A percentile compares a stretch with the other conserved stretches of the same genome.
Conservation (phyloP, 371 early-diverging fungal genomes). For the Circinella umbellata region DNA sequence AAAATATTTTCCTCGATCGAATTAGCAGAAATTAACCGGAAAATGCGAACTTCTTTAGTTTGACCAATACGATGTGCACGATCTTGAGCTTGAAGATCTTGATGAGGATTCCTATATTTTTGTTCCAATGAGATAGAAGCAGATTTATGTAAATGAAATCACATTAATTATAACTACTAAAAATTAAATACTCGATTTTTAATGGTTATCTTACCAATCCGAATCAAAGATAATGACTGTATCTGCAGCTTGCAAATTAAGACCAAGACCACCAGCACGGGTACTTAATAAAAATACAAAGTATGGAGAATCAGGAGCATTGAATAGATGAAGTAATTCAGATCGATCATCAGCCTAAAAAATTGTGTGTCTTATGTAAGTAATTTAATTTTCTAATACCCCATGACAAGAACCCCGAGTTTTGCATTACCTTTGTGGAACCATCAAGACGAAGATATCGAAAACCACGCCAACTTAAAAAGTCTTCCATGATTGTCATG, state of each 20-base stretch:
- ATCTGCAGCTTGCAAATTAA: constrained; percentile 99
- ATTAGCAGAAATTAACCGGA: constrained; percentile 94
- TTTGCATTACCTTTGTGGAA: constrained; percentile 66
- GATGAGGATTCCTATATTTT: constrained; percentile 88
- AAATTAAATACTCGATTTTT: too few relatives aligned
- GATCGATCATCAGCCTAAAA: constrained; percentile 83
- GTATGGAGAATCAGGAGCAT: constrained; percentile 81
- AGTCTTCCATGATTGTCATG: constrained; percentile 98
- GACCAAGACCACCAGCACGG: constrained; percentile 98
- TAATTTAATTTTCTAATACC: too few relatives aligned
- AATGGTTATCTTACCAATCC: constrained; percentile 76
- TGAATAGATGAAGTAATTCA: constrained; percentile 83
- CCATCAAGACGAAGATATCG: constrained; percentile 97
- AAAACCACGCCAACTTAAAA: constrained; percentile 77
- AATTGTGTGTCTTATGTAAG: not conserved
- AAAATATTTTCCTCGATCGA: constrained; percentile 98
- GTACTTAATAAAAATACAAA: constrained; percentile 98
- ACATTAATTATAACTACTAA: too few relatives aligned
- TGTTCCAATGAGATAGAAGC: too few relatives aligned
- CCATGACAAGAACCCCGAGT: not conserved
- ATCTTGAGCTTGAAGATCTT: constrained; percentile 99
- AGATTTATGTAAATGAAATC: not conserved
- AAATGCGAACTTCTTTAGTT: constrained; percentile 98
- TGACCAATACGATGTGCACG: constrained; percentile 99
- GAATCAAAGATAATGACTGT: constrained; percentile 99